Conservation (phyloP, 331 rosid genomes). For the Erythrophleum ivorense region DNA sequence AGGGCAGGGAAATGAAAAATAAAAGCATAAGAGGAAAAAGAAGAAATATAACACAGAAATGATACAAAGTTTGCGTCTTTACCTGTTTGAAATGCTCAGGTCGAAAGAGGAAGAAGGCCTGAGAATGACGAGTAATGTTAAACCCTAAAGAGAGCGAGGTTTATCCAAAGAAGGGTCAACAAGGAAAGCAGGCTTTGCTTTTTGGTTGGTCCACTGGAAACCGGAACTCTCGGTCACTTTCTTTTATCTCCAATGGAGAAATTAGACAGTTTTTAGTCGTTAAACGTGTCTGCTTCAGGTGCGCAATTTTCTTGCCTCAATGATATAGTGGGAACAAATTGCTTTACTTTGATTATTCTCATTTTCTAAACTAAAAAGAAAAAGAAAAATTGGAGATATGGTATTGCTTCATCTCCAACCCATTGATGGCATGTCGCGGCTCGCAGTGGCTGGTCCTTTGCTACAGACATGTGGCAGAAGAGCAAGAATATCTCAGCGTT, state of each 20-base stretch:
- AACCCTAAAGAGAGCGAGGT: neutral
- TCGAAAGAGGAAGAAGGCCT: neutral
- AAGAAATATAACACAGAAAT: neutral
- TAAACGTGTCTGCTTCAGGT: conserved; percentile 68
- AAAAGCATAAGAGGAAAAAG: neutral
- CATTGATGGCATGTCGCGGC: conserved; percentile 48
- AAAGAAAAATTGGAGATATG: conserved; percentile 46
- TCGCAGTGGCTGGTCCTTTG: conserved; percentile 39
- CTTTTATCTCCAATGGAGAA: neutral
- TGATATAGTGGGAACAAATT: neutral
- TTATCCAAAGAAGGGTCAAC: neutral
- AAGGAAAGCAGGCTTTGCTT: neutral
- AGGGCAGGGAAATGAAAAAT: neutral
- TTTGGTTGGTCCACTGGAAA: neutral
- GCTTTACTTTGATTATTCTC: conserved; percentile 5
- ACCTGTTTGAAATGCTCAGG: neutral
- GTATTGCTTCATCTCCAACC: conserved; percentile 59
- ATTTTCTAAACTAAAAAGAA: neutral
- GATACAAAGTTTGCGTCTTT: neutral
- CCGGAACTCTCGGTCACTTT: neutral
- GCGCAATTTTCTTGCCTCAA: conserved; percentile 48
- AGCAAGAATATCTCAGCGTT: conserved; percentile 27
- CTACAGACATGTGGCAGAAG: conserved; percentile 43
- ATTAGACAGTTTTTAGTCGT: conserved; percentile 50
- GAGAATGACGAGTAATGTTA: neutral